Evolutionary conservation across 139 green algal species (phyloP).

Genomic region (Chlamydomonas sphaeroides): DNA sequence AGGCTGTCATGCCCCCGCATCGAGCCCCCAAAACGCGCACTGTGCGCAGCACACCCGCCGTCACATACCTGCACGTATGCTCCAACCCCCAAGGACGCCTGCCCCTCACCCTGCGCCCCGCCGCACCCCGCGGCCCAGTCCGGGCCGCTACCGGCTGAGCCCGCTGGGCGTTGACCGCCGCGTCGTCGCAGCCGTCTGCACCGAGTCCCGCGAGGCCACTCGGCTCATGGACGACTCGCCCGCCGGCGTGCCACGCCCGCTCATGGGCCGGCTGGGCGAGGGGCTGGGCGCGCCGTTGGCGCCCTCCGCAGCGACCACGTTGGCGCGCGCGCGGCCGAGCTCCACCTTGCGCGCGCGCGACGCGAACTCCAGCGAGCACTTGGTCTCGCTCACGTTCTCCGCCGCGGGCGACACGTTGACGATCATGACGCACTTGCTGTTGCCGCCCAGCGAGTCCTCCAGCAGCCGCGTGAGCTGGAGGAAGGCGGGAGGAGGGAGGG

Average conservation of each 20-base stretch:
- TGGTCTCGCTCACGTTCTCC: slow-evolving; percentile 67
- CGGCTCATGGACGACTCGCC: slow-evolving; percentile 17
- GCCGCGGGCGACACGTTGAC: slow-evolving; percentile 57
- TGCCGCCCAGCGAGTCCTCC: slow-evolving; percentile 70
- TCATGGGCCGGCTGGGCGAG: neutral
- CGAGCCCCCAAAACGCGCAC: no score
- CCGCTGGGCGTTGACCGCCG: neutral
- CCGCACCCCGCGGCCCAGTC: no score
- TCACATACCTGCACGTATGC: no score
- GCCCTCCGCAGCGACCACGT: neutral
- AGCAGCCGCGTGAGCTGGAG: slow-evolving; percentile 71
- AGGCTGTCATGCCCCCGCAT: no score
- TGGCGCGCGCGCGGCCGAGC: slow-evolving; percentile 36
- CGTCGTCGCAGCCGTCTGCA: neutral
- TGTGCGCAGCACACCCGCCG: no score
- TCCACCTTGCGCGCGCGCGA: slow-evolving; percentile 68
- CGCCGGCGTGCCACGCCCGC: neutral
- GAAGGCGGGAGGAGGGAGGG: no score
- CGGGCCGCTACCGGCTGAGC: slow-evolving; percentile 3
- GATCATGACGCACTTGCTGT: slow-evolving; percentile 54
- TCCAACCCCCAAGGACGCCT: no score
- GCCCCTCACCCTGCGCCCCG: no score
- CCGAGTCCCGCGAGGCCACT: neutral
- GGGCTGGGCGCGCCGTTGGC: neutral
- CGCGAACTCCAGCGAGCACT: slow-evolving; percentile 77